Conservation (phyloP, 1,139 yeast genomes). For the Keqinozyma sinolaborantium region DNA sequence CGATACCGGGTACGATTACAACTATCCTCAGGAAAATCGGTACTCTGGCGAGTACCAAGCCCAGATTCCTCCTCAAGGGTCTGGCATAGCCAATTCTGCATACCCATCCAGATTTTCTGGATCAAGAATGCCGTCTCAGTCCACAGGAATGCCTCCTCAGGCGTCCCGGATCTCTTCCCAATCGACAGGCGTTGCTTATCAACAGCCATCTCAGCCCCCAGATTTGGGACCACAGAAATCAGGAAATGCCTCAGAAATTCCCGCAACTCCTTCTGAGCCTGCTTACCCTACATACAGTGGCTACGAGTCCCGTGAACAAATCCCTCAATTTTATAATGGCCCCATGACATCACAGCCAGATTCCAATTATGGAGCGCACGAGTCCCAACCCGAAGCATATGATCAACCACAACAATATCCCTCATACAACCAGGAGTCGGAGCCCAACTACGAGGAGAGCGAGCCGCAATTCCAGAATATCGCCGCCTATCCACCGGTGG, state of each 20-base stretch:
- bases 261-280: neutral
- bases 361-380: slow-evolving; percentile 2
- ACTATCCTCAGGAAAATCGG: neutral
- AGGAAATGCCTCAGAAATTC: slow-evolving; percentile 1
- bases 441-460: neutral
- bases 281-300: neutral
- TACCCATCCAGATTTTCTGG: slow-evolving; percentile 1
- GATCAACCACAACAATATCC: slow-evolving; percentile 3
- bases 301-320: slow-evolving; percentile 1
- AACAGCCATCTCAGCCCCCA: neutral
- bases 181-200: neutral
- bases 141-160: slow-evolving; percentile 1
- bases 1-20: slow-evolving; percentile 5
- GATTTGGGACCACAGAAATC: no score
- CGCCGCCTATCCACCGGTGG: slow-evolving; percentile 9
- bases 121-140: neutral
- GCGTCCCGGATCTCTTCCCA: neutral
- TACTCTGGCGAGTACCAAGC: neutral
- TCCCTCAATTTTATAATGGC: slow-evolving; percentile 5
- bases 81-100: slow-evolving; percentile 1
- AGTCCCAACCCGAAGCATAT: slow-evolving; percentile 1
- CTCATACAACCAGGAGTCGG: neutral
- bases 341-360: slow-evolving; percentile 6
- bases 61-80: neutral
- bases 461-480: slow-evolving; percentile 4